phyloP scores from a whole-genome alignment of 306 rosid species.

The Rosa rugosa region DNA sequence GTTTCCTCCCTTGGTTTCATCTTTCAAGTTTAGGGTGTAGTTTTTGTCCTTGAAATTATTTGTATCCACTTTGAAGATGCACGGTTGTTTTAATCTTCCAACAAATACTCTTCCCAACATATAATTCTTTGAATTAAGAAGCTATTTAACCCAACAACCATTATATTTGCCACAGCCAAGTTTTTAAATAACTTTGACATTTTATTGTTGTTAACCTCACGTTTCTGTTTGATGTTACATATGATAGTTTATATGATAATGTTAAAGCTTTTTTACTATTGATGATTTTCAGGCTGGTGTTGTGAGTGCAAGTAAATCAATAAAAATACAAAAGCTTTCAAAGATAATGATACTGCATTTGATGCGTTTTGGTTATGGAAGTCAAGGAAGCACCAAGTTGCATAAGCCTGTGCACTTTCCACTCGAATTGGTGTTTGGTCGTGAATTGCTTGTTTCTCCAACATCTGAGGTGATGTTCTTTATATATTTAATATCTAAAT shows the following conservation, averaged over 20 bases:
- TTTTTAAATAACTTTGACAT: background rate
- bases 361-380: constrained; percentile 92
- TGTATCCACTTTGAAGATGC: background rate
- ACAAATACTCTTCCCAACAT: background rate
- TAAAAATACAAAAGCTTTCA: constrained; percentile 70
- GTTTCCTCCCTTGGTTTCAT: background rate
- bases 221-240: background rate
- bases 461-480: constrained; percentile 53
- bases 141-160: background rate
- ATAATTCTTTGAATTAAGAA: background rate
- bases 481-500: background rate
- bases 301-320: constrained; percentile 77
- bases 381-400: constrained; percentile 96
- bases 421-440: constrained; percentile 70
- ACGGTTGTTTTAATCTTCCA: background rate
- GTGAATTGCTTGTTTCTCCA: constrained; percentile 68
- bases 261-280: background rate
- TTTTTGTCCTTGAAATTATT: background rate
- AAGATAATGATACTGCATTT: constrained; percentile 90
- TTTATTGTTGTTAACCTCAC: background rate
- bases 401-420: constrained; percentile 84
- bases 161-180: background rate
- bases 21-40: background rate
- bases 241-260: background rate
- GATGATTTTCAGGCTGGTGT: constrained; percentile 60